Percentiles rank a stretch among this genome's conserved stretches.
These are phyloP conservation scores for Aureobasidium sp. DNA, from an alignment of 2,329 filamentous ascomycete genomes.

Conservation along the genomic window DNA sequence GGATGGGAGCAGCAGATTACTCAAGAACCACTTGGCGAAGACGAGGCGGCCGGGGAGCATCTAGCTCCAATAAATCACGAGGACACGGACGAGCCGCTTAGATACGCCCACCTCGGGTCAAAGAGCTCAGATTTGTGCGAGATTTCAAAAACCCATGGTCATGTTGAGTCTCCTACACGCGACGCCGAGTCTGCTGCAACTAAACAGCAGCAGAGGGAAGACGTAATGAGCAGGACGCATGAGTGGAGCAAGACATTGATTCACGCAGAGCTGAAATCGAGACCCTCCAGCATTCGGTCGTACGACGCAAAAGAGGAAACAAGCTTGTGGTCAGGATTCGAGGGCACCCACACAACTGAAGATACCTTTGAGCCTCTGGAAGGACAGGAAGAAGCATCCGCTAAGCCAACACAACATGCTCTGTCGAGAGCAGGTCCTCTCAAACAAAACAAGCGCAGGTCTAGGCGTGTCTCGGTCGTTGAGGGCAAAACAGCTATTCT, in stretches of 20 bases:
- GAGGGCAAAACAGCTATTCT: not conserved
- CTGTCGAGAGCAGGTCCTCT: not conserved
- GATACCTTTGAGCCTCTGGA: not conserved
- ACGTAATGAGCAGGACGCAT: constrained; percentile 80
- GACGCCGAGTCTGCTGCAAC: not conserved
- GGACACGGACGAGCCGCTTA: not conserved
- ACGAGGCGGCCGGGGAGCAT: no score
- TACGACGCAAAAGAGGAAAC: constrained; percentile 7
- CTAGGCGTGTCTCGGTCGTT: not conserved
- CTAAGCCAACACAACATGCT: not conserved
- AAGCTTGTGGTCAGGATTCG: constrained; percentile 7
- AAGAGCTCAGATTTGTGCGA: not conserved
- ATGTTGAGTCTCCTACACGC: not conserved
- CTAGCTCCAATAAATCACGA: not conserved
- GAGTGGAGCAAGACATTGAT: constrained; percentile 93
- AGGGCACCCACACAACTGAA: not conserved
- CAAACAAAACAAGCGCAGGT: not conserved
- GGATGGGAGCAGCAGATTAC: not conserved
- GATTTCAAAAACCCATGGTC: not conserved
- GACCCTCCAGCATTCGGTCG: constrained; percentile 21
- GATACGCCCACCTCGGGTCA: not conserved
- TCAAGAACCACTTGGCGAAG: not conserved
- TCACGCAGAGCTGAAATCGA: constrained; percentile 53
- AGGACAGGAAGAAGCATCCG: not conserved
- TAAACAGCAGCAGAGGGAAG: constrained; percentile 35